Conservation (phyloP, 2,329 filamentous ascomycete genomes). For the Verticillium longisporum region DNA sequence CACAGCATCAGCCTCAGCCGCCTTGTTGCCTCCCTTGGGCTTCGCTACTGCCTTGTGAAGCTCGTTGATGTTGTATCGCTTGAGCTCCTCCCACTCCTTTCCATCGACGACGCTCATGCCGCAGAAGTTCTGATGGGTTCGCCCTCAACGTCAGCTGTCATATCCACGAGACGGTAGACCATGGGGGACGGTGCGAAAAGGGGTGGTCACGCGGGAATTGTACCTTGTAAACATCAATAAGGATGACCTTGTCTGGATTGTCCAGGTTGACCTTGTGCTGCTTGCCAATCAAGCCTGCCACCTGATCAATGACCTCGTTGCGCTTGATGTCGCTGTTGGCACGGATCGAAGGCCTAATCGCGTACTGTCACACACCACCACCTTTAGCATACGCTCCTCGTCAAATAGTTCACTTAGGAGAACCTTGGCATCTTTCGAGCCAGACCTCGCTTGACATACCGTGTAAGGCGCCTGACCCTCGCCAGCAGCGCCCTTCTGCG, state of each 20-base stretch:
- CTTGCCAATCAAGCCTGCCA: constrained; percentile 58
- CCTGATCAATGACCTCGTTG: constrained; percentile 61
- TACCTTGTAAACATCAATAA: constrained; percentile 78
- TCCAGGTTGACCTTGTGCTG: constrained; percentile 72
- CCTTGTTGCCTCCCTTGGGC: not conserved
- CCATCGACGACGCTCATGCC: constrained; percentile 73
- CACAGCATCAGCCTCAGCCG: not conserved
- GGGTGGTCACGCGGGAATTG: not conserved
- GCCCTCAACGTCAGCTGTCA: not conserved
- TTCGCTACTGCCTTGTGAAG: constrained; percentile 42
- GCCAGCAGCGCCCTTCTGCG: not conserved
- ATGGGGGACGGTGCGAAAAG: not conserved
- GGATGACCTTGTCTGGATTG: constrained; percentile 69
- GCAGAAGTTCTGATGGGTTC: constrained; percentile 54
- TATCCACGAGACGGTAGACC: not conserved
- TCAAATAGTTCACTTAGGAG: too few relatives aligned
- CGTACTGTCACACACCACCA: constrained; percentile 50
- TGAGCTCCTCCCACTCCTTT: constrained; percentile 63
- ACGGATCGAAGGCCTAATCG: constrained; percentile 73
- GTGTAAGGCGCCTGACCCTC: not conserved
- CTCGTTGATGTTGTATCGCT: constrained; percentile 72
- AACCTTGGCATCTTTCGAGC: not conserved
- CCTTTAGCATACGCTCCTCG: constrained; percentile 6
- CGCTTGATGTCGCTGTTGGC: constrained; percentile 65
- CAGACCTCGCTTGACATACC: not conserved